Evolutionary conservation across 2,329 filamentous ascomycete species (phyloP), one percentile per base, ranked within the genome.

Genomic region (Colletotrichum orchidophilum): DNA sequence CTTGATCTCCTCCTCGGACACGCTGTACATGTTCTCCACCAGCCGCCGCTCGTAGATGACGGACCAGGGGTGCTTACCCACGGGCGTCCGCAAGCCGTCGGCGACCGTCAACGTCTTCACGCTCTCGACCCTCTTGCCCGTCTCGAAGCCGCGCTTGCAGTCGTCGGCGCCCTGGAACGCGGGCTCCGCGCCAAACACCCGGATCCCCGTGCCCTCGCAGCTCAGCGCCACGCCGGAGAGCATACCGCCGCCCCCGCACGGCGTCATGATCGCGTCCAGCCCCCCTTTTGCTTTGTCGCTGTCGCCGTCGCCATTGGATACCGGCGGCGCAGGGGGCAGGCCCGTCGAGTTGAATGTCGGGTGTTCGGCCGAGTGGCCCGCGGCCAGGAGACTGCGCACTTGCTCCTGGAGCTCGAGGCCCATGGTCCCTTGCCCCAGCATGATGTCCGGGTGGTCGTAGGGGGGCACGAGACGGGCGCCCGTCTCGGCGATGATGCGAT

Each of bases 351-450:
- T 53, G 49, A 72, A 66, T 5, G 70, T 67, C 3, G 72, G 66
- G 33, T 68, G 53, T 26, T 39, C 54, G 39, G 60, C 54, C 3
- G 70, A 72, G 55, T 72, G 74, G 76, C 33, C 72, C 1, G 75
- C 75, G 7, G 78, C 79, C 52, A 92, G 83, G 73, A 92, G 76
- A 53, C 86, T 85, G 4, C 78, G 80, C 1, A 92, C 93, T 78
- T 98, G 95, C 71, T 88, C 84, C 78, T 95, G 91, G 39, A 98
- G 81, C 81, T 99, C 96, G 5, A 98, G 80, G 0, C 91, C 95
- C 73, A 94, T 86, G 0, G 96, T 98, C n/a, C 96, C 96, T 83
- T 98, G 95, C 0, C 96, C 96, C 0, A 97, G 88, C 66, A 98
- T 93, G 74, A 98, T 95, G 80, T 98, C 90, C 3, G 93, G 93